Base-by-base conservation (phyloP, 2,329 filamentous ascomycete species). In the Ceratocystis harringtonii region DNA sequence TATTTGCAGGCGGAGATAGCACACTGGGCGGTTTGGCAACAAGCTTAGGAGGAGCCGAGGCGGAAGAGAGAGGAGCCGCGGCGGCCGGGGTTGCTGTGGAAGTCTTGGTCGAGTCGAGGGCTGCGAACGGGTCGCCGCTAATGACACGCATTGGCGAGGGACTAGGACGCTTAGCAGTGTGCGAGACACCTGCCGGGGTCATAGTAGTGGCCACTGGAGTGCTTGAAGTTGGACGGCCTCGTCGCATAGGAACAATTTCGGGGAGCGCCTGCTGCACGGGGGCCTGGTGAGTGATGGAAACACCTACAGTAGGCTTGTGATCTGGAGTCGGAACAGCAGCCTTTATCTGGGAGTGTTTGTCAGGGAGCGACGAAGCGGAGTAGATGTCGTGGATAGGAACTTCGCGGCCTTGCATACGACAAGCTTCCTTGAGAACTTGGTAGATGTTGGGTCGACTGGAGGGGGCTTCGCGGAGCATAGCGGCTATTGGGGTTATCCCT, bases 381-480 rank as follows among this genome's bases (percentile, higher is more conserved):
- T 92, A 92, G 64, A 92, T 92, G 77, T 99, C 92, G 78, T 89
- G 88, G 70, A 99, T 88, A 0, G 92, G 92, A 8, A 92, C 81
- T 69, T 92, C 86, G 68, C 87, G 87, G 65, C 91, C 89, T 73
- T 94, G 88, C 90, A 99, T 95, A 44, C 82, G 79, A 75, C 92
- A 96, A 36, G 87, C 84, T 76, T 97, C 92, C 68, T 85, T 84
- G 41, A 99, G 79, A 3, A 95, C 90, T 74, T 96, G 88, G 73
- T 96, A 99, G 68, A 99, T 95, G 72, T 92, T 97, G 3, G 94
- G 94, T 69, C 94, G 83, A 62, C 77, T 74, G 67, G 85, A 81
- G 63, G 90, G 90, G 70, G 88, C 85, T 74, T 97, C 94, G 71
- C 84, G 86, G 71, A 99, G 78, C 94, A 96, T 97, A 64, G 85